Percentiles rank a stretch among this genome's conserved stretches.
Conservation (phyloP, 2,329 filamentous ascomycete genomes). For the Phyllosticta ampelicida region DNA sequence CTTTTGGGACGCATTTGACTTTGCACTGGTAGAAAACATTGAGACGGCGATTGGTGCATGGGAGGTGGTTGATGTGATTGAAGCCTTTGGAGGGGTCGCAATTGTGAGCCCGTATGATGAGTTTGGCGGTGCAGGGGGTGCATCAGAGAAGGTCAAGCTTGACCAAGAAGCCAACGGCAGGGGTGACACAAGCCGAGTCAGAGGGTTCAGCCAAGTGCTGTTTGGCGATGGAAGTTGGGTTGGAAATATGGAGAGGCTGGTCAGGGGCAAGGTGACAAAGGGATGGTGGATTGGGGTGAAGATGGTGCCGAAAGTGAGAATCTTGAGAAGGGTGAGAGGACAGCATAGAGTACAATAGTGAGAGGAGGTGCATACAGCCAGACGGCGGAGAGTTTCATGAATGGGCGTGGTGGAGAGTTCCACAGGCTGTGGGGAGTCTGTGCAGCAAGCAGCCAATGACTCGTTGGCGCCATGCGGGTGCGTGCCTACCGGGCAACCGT, state of each 20-base stretch:
- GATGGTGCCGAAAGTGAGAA: constrained; percentile 44
- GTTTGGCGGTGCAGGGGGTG: constrained; percentile 16
- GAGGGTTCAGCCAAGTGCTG: neutral
- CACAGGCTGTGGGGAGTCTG: neutral
- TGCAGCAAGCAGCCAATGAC: neutral
- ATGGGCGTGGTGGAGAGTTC: neutral
- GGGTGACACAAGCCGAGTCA: neutral
- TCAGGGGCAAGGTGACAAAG: constrained; percentile 27
- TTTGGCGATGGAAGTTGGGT: neutral
- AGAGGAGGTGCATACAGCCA: neutral
- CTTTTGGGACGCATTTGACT: constrained; percentile 52
- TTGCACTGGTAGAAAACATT: constrained; percentile 44
- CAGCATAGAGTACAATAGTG: no score
- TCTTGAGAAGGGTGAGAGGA: constrained; percentile 25
- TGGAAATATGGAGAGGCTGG: constrained; percentile 19
- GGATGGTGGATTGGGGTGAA: constrained; percentile 47
- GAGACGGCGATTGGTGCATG: constrained; percentile 40
- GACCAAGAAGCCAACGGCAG: neutral
- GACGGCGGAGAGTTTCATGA: neutral
- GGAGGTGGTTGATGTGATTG: constrained; percentile 40
- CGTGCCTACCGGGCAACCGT: neutral
- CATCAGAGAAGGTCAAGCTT: constrained; percentile 9
- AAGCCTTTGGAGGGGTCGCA: constrained; percentile 41
- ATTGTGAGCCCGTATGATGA: constrained; percentile 35
- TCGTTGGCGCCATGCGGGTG: neutral